A percentile compares a stretch with the other conserved stretches of the same genome.
phyloP scores from a whole-genome alignment of 139 green algal genomes.

The Tetradesmus lagerheimii region DNA sequence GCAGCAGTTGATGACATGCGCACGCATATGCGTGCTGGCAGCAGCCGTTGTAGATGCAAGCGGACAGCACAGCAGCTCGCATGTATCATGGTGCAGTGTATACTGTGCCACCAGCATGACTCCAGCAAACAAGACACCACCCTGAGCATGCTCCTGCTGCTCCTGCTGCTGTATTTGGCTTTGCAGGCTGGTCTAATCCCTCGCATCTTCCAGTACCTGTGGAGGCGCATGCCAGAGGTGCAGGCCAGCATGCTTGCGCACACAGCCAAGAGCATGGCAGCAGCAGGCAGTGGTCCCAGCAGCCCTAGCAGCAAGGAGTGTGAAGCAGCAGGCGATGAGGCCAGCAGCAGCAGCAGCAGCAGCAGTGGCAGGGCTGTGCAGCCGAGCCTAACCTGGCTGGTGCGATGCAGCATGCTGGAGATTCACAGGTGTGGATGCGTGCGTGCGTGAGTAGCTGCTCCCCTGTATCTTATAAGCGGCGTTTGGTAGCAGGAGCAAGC shows the following conservation, averaged over 20 bases:
- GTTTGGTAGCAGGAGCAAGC: background rate
- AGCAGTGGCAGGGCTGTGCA: background rate
- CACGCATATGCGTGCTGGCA: background rate
- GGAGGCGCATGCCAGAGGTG: constrained; percentile 41
- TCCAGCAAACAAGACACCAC: too few species aligned
- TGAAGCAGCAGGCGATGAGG: background rate
- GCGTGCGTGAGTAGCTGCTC: background rate
- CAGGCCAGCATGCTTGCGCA: constrained; percentile 21
- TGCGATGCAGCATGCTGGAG: constrained; percentile 51
- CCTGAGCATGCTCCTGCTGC: background rate
- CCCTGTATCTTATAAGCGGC: background rate
- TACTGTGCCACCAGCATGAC: too few species aligned
- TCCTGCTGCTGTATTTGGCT: constrained; percentile 4
- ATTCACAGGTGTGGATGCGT: constrained; percentile 8
- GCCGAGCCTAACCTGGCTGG: constrained; percentile 38
- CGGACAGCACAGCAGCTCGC: too few species aligned
- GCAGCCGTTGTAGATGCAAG: too few species aligned
- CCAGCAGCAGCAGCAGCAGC: constrained; percentile 20
- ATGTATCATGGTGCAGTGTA: background rate
- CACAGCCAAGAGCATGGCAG: constrained; percentile 6
- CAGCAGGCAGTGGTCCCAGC: background rate
- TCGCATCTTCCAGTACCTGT: constrained; percentile 42
- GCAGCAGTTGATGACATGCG: background rate
- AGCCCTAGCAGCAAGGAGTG: background rate
- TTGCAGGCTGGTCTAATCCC: constrained; percentile 34